Evolutionary conservation across 2,329 filamentous ascomycete genomes (phyloP), one percentile per base, ranked within the genome.

Genomic region (Sphaerulina musiva): DNA sequence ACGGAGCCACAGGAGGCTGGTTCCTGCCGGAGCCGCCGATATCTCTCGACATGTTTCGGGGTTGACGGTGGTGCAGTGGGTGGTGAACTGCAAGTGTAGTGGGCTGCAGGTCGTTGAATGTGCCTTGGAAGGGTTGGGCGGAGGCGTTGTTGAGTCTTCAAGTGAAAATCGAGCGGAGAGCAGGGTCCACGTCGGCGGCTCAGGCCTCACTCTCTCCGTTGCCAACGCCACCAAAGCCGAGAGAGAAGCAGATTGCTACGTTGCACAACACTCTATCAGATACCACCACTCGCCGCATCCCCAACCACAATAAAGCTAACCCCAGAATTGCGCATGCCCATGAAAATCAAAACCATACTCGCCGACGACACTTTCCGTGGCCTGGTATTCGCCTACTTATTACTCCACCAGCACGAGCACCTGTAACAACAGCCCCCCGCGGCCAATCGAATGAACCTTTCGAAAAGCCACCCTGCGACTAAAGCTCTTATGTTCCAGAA

Each of bases 1-100:
- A 55, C 53, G 53, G 53, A 39, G 53, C 53, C 23, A 38, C 34
- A 11, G 53, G 53, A 34, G 47, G 34, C 43, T 48, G 39, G 41
- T 26, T 42, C 47, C 48, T 49, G 23, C 32, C 44, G 26, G 31
- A 34, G 42, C 41, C 41, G 42, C 41, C 41, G 29, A 51, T 51
- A 44, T 51, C 48, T 36, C 48, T 29, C 26, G 48, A 51, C 48
- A 51, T 51, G 48, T 38, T 41, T 12, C 38, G 20, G 48, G 20
- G 20, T 11, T 23, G 14, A 12, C 14, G 40, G 40, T 11, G 34
- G 34, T 38, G 9, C 34, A 38, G 12, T n/a, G 34, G 12, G 34
- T n/a, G 34, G 34, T n/a, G 9, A 11, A n/a, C 12, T 38, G 34
- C 34, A 38, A n/a, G 9, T 10, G 34, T 38, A n/a, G 12, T 38